Base-by-base conservation (phyloP, 768 basidiomycete species). In the Cystoderma amianthinum region DNA sequence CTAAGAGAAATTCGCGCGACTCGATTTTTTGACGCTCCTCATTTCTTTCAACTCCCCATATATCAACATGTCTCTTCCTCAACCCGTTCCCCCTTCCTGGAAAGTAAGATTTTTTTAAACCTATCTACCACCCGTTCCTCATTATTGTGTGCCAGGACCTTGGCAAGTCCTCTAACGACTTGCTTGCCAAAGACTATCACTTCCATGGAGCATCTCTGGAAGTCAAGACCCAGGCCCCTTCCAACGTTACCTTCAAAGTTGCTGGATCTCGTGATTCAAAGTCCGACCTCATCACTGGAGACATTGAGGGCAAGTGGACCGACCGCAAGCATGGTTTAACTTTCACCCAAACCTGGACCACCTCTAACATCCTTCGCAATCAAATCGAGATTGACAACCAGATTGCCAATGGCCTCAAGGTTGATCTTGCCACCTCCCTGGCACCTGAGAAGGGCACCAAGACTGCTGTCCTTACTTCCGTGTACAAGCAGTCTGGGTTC, bases 41-140 rank as follows among this genome's bases (percentile, higher is more conserved):
- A 5, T 12, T 17, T 25, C 15, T 25, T 35, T 35, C 41, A 34
- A 30, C n/a, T 18, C 19, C 18, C 7, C 34, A 50, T 36, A 42
- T 61, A 50, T 50, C 59, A 54, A 64, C 58, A 92, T 91, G 89
- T 87, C 89, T 62, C 75, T 91, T 55, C 89, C 93, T 62, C 93
- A 95, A 58, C 90, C 93, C 48, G 93, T 96, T 54, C 93, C 92
- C 63, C 93, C 92, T 44, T 92, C 89, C 58, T 96, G 92, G 92
- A 94, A 94, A 82, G 92, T 85, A 51, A 24, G 65, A 61, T 25
- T 37, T 40, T 12, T 18, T 19, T 25, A 21, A 4, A 23, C n/a
- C 33, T 32, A 12, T 15, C 19, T 6, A 5, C 32, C 3, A n/a
- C 18, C 20, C 17, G 34, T 36, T 16, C 7, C 12, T 9, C 28